Percentiles rank a stretch among this genome's conserved stretches.
phyloP scores from a whole-genome alignment of 2,329 filamentous ascomycete species.

The Sclerotinia trifoliorum region DNA sequence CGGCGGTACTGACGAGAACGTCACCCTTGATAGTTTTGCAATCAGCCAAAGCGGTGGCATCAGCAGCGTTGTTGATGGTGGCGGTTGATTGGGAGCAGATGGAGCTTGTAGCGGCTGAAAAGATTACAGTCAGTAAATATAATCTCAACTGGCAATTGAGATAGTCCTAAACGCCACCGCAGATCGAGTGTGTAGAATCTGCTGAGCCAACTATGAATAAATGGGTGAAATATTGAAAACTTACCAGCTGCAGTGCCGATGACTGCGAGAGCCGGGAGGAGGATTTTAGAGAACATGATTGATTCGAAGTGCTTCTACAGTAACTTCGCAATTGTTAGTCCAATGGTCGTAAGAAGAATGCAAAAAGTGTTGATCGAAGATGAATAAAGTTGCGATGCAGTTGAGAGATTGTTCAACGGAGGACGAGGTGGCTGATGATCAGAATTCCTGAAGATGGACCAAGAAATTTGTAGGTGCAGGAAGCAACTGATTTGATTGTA shows the following conservation, averaged over 20 bases:
- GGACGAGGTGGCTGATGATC: slow-evolving; percentile 1
- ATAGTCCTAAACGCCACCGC: neutral
- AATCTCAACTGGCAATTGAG: neutral
- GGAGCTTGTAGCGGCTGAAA: slow-evolving; percentile 20
- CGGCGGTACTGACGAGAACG: slow-evolving; percentile 40
- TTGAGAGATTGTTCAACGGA: neutral
- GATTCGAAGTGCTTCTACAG: slow-evolving; percentile 20
- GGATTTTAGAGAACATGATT: slow-evolving; percentile 19
- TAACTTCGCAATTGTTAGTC: slow-evolving; percentile 20
- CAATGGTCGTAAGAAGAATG: slow-evolving; percentile 19
- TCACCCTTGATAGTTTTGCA: slow-evolving; percentile 39
- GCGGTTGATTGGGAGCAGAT: slow-evolving; percentile 36
- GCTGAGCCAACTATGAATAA: neutral
- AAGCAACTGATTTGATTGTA: neutral
- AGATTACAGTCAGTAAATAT: neutral
- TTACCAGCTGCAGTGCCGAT: slow-evolving; percentile 18
- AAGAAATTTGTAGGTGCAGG: neutral
- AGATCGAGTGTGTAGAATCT: neutral
- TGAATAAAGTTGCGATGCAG: slow-evolving; percentile 4
- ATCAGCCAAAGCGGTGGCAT: slow-evolving; percentile 34
- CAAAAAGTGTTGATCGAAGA: slow-evolving; percentile 18
- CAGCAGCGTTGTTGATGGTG: slow-evolving; percentile 38
- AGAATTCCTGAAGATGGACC: neutral
- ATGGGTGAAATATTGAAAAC: neutral
- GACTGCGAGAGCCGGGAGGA: slow-evolving; percentile 24